Evolutionary conservation across 495 filamentous ascomycete species (phyloP), one percentile per base, ranked within the genome.

Genomic region (Podospora conica): DNA sequence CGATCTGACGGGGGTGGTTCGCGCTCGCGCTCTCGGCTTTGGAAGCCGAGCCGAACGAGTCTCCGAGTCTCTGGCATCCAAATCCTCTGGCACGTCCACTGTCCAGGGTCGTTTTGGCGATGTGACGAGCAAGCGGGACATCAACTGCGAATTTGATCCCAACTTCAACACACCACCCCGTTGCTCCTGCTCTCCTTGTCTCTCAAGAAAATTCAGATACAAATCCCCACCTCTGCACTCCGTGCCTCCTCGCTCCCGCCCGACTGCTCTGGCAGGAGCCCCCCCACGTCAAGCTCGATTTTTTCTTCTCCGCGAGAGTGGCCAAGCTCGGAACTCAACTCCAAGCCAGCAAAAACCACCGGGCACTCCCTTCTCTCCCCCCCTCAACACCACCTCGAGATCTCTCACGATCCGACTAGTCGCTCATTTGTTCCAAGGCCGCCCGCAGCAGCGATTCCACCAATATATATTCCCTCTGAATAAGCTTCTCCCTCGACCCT

Each of bases 1-100:
- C n/a, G 20, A 7, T 0, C 3, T 7, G 33, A n/a, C 15, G 40
- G 40, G n/a, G n/a, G n/a, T n/a, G n/a, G 15, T n/a, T 31, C 60
- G 60, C 22, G 60, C 40, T 61, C 60, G 60, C 60, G 60, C 58
- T 61, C 40, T 61, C 60, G 60, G 60, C 40, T 40, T 61, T 23
- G 59, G 59, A n/a, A 6, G 31, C 59, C 59, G 28, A 29, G 28
- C 28, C 28, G 28, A 29, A 29, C 3, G 28, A 10, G 28, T n/a
- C n/a, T n/a, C n/a, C n/a, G n/a, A n/a, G n/a, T n/a, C n/a, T n/a
- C n/a, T n/a, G n/a, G n/a, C n/a, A n/a, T n/a, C n/a, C n/a, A n/a
- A n/a, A n/a, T n/a, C n/a, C n/a, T n/a, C n/a, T n/a, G n/a, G n/a
- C n/a, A n/a, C n/a, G n/a, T n/a, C n/a, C n/a, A n/a, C n/a, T n/a